Evolutionary conservation across 352 stramenopile genomes (phyloP).

Genomic region (Phytophthora colocasiae): DNA sequence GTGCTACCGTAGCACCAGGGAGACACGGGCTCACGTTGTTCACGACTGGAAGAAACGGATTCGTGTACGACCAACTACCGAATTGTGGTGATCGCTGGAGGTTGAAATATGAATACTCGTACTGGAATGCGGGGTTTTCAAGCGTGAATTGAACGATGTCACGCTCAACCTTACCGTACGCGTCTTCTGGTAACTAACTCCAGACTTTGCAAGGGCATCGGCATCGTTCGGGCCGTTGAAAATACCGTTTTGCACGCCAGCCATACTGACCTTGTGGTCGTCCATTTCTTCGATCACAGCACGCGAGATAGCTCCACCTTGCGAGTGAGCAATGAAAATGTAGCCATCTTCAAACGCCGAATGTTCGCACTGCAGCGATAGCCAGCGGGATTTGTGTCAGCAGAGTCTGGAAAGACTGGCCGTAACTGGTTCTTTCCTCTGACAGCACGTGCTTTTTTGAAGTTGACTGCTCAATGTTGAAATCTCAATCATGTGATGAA

Average conservation of each 20-base stretch:
- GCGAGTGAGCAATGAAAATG: constrained; percentile 37
- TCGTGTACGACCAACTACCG: constrained; percentile 4
- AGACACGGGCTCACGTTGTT: constrained; percentile 27
- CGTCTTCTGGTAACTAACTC: not conserved
- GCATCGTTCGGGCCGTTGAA: constrained; percentile 45
- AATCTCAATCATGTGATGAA: too few relatives aligned
- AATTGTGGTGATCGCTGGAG: constrained; percentile 11
- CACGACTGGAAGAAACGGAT: constrained; percentile 17
- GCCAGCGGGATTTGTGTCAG: constrained; percentile 35
- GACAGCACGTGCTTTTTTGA: too few relatives aligned
- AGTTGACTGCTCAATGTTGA: too few relatives aligned
- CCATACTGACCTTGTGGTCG: constrained; percentile 53
- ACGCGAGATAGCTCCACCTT: constrained; percentile 45
- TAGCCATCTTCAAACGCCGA: constrained; percentile 21
- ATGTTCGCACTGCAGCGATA: constrained; percentile 42
- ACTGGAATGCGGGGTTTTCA: constrained; percentile 21
- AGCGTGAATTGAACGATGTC: constrained; percentile 26
- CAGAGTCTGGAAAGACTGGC: constrained; percentile 28
- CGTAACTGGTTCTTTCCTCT: too few relatives aligned
- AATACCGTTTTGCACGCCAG: constrained; percentile 44
- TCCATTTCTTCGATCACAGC: constrained; percentile 58
- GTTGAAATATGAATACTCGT: constrained; percentile 21
- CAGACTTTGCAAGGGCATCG: constrained; percentile 5
- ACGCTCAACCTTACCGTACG: constrained; percentile 16
- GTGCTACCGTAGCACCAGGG: too few relatives aligned